Evolutionary conservation across 345 rosid species (phyloP), one percentile per base, ranked within the genome.

Genomic region (Hibiscus syriacus): DNA sequence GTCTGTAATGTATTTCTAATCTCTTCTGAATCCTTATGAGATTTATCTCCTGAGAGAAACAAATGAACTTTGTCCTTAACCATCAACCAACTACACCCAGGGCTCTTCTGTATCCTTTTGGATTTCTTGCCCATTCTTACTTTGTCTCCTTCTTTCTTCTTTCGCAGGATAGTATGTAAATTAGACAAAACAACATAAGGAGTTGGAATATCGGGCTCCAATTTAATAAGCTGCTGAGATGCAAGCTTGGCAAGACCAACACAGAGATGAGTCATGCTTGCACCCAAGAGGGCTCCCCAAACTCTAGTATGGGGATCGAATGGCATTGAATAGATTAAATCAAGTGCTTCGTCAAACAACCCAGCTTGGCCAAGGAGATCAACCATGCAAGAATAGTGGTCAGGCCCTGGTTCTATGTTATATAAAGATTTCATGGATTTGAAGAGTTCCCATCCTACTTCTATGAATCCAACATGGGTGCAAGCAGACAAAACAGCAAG

Each of bases 351-450:
- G 72, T 84, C 82, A 12, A 91, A 77, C 52, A 80, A 68, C 59
- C 93, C 96, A 70, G 83, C 83, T 80, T 91, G 84, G 25, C 92
- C 88, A 59, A 91, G 82, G 68, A 91, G 89, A 81, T 88, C 97
- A 77, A 86, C 88, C 84, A 86, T 77, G 80, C 87, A 85, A 38
- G 88, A 90, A 59, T 85, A 88, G 78, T 91, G 96, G 76, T 88
- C 93, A 17, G 83, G 78, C 72, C 77, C 81, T 3, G 92, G 91
- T 75, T 88, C 87, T 64, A 85, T 74, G 20, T 62, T 66, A 16
- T 85, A 77, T 0, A 70, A 16, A 23, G 74, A 78, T 57, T 78
- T 80, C 97, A 88, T 91, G 8, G 85, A 78, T 38, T 74, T 79
- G 68, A 91, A 89, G 71, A 82, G 72, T 52, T 71, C 52, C 84